Evolutionary conservation across 192 early-diverging fungal genomes (phyloP).

Genomic region (Coemansia sp.): DNA sequence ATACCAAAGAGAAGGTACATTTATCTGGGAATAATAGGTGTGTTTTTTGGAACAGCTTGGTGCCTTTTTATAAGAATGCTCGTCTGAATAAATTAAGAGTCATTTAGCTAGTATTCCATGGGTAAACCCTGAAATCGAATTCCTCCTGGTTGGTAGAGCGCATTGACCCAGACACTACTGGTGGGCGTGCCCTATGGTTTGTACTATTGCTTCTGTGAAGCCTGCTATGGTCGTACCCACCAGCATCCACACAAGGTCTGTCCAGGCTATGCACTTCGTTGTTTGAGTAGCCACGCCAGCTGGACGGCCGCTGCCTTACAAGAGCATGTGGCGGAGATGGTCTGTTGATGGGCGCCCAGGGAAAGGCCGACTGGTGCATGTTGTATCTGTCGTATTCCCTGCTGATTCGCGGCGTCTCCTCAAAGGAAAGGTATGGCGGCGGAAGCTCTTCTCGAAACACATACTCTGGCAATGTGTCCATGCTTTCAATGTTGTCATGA

Average conservation of each 20-base stretch:
- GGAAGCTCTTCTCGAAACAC: slow-evolving; percentile 25
- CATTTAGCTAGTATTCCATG: not conserved
- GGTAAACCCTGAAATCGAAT: slow-evolving; percentile 5
- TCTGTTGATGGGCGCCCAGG: not conserved
- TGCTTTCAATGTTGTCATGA: slow-evolving; percentile 22
- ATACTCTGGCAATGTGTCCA: slow-evolving; percentile 50
- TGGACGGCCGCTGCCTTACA: not conserved
- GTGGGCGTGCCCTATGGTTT: not conserved
- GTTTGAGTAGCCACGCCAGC: not conserved
- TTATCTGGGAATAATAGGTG: slow-evolving; percentile 40
- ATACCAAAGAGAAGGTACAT: slow-evolving; percentile 41
- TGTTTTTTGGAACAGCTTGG: slow-evolving; percentile 44
- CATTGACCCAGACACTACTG: not conserved
- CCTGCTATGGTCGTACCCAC: not conserved
- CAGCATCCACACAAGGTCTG: not conserved
- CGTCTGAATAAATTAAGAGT: slow-evolving; percentile 13
- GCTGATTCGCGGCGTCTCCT: slow-evolving; percentile 1
- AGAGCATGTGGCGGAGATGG: not conserved
- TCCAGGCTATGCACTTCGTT: not conserved
- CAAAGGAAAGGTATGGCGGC: slow-evolving; percentile 28
- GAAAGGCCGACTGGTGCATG: too few species aligned
- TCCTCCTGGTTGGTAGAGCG: not conserved
- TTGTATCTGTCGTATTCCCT: not conserved
- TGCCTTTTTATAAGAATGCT: slow-evolving; percentile 36
- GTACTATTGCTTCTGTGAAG: not conserved